Evolutionary conservation across 257 asterid genomes (phyloP).

Genomic region (Solanum arcanum): DNA sequence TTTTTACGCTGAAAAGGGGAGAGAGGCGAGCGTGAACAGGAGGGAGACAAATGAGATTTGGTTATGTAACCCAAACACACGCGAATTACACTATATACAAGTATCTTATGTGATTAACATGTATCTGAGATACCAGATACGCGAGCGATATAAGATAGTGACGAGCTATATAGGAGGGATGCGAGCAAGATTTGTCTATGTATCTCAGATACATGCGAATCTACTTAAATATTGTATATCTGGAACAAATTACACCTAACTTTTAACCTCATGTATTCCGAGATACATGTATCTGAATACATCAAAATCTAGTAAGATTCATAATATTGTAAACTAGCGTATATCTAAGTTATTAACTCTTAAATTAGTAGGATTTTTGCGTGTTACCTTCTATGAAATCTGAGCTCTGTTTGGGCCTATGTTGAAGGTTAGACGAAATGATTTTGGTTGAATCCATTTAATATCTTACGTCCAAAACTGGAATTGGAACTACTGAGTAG

Average conservation of each 20-base stretch:
- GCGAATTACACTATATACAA: too few relatives aligned
- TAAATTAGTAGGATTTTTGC: not conserved
- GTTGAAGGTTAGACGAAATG: not conserved
- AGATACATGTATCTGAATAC: not conserved
- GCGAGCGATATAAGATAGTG: not conserved
- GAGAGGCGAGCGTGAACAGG: too few relatives aligned
- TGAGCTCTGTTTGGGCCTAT: not conserved
- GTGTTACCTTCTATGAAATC: not conserved
- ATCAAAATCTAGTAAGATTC: too few relatives aligned
- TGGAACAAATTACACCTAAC: too few relatives aligned
- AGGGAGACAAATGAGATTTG: too few relatives aligned
- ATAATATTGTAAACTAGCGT: too few relatives aligned
- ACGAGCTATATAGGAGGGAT: not conserved
- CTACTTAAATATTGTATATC: too few relatives aligned
- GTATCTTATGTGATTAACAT: not conserved
- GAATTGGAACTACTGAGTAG: too few relatives aligned
- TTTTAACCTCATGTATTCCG: not conserved
- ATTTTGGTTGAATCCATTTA: not conserved
- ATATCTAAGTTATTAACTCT: not conserved
- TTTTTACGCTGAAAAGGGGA: too few relatives aligned
- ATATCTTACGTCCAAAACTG: not conserved
- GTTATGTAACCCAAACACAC: too few relatives aligned
- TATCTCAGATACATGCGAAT: not conserved
- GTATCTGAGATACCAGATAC: too few relatives aligned
- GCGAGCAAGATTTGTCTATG: too few relatives aligned